These are phyloP conservation scores for Aphanomyces invadans DNA, from an alignment of 352 stramenopile genomes.

Conservation along the genomic window DNA sequence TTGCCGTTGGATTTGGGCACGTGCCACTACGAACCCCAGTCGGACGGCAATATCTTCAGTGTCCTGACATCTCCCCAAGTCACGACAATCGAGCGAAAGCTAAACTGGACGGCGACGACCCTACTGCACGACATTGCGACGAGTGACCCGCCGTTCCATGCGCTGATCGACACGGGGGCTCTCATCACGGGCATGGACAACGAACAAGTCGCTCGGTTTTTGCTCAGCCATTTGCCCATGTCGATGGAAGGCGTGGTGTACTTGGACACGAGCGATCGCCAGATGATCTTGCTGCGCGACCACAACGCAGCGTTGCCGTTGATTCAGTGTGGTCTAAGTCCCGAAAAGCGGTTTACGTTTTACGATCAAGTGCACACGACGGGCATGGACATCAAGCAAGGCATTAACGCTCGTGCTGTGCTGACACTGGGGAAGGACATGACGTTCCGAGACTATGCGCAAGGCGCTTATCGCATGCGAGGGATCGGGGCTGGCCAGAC, in stretches of 20 bases:
- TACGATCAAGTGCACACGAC: constrained; percentile 93
- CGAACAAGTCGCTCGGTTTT: constrained; percentile 73
- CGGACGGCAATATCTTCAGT: constrained; percentile 98
- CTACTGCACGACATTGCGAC: constrained; percentile 73
- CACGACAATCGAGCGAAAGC: constrained; percentile 73
- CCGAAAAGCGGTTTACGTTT: constrained; percentile 87
- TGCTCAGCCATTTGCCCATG: constrained; percentile 62
- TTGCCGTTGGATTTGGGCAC: constrained; percentile 97
- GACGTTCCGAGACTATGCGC: constrained; percentile 91
- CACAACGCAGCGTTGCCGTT: constrained; percentile 92
- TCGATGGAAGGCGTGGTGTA: constrained; percentile 89
- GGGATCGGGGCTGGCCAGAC: constrained; percentile 87
- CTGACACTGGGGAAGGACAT: constrained; percentile 94
- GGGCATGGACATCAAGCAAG: constrained; percentile 91
- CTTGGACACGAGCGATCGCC: constrained; percentile 78
- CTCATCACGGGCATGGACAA: constrained; percentile 89
- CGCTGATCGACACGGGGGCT: constrained; percentile 87
- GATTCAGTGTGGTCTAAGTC: constrained; percentile 76
- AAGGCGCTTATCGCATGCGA: constrained; percentile 89
- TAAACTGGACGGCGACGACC: constrained; percentile 69
- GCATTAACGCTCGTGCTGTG: constrained; percentile 78
- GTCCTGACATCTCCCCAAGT: constrained; percentile 93
- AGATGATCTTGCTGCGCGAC: constrained; percentile 91
- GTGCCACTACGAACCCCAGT: constrained; percentile 97
- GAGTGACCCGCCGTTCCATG: constrained; percentile 65